These are phyloP conservation scores for Talaromyces sp. DNA, from an alignment of 2,329 filamentous ascomycete genomes.

Conservation along the genomic window DNA sequence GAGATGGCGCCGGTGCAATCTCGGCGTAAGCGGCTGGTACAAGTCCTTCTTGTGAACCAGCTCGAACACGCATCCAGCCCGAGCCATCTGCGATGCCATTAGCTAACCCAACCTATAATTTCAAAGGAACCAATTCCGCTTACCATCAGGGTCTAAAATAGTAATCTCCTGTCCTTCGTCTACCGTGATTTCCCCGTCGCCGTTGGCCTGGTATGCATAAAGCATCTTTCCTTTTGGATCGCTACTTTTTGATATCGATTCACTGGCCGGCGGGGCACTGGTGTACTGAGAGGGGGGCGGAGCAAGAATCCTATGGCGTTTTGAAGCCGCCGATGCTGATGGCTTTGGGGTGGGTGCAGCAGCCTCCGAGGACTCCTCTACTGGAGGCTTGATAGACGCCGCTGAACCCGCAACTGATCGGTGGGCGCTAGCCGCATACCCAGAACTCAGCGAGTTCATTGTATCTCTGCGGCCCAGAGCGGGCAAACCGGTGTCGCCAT, in stretches of 20 bases:
- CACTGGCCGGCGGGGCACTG: constrained; percentile 54
- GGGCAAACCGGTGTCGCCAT: constrained; percentile 47
- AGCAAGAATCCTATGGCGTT: constrained; percentile 72
- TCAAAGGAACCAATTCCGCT: constrained; percentile 28
- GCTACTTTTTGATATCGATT: constrained; percentile 31
- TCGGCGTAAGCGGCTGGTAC: constrained; percentile 87
- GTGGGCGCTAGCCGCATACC: constrained; percentile 73
- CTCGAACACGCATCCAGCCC: constrained; percentile 83
- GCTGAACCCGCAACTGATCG: constrained; percentile 64
- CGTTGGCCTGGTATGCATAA: constrained; percentile 75
- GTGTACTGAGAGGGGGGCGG: constrained; percentile 81
- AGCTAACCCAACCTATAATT: neutral
- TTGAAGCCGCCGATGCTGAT: constrained; percentile 14
- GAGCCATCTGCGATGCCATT: constrained; percentile 62
- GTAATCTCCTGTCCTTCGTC: constrained; percentile 71
- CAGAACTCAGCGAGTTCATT: constrained; percentile 83
- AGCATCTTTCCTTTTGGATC: constrained; percentile 81
- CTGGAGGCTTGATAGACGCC: constrained; percentile 39
- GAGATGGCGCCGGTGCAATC: constrained; percentile 45
- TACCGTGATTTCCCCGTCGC: constrained; percentile 75
- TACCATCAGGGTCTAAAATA: constrained; percentile 84
- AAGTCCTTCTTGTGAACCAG: constrained; percentile 68
- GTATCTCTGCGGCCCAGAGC: constrained; percentile 74
- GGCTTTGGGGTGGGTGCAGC: constrained; percentile 31
- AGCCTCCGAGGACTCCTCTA: constrained; percentile 36